These are phyloP conservation scores for Colletotrichum liaoningense DNA, from an alignment of 2,329 filamentous ascomycete genomes.

Conservation along the genomic window DNA sequence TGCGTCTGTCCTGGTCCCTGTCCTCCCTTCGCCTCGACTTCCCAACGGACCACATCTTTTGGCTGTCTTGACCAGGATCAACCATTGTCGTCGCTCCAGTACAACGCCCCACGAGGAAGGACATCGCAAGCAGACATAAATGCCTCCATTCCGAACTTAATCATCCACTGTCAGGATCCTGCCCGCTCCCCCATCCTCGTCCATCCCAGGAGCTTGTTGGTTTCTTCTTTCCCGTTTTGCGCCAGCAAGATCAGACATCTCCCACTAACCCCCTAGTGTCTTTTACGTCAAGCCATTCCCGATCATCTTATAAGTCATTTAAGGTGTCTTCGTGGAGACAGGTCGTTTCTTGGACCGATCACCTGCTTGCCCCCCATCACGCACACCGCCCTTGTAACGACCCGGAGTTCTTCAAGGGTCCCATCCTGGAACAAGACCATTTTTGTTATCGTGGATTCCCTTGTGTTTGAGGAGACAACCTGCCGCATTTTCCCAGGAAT, in stretches of 20 bases:
- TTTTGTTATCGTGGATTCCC: constrained; percentile 37
- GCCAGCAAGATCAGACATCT: constrained; percentile 36
- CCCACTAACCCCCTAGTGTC: constrained; percentile 36
- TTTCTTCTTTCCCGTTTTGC: constrained; percentile 37
- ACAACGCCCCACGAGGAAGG: constrained; percentile 30
- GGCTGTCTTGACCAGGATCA: constrained; percentile 33
- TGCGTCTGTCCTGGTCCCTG: constrained; percentile 37
- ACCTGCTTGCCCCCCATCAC: constrained; percentile 33
- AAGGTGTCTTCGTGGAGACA: constrained; percentile 37
- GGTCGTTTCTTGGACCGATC: constrained; percentile 37
- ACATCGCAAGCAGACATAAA: constrained; percentile 38
- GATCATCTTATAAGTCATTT: constrained; percentile 33
- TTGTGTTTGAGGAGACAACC: constrained; percentile 36
- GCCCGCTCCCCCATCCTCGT: constrained; percentile 35
- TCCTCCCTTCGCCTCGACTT: constrained; percentile 33
- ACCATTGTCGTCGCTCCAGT: constrained; percentile 30
- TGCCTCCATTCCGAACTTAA: constrained; percentile 38
- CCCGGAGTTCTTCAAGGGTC: constrained; percentile 32
- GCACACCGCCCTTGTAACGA: constrained; percentile 37
- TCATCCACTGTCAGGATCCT: constrained; percentile 31
- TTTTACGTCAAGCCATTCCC: constrained; percentile 28
- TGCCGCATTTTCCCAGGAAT: constrained; percentile 37
- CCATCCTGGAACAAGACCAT: constrained; percentile 36
- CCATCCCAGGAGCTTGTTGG: constrained; percentile 35
- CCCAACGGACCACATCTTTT: constrained; percentile 31